These are phyloP conservation scores for Roridomyces roridus DNA, from an alignment of 768 basidiomycete species.

Conservation along the genomic window DNA sequence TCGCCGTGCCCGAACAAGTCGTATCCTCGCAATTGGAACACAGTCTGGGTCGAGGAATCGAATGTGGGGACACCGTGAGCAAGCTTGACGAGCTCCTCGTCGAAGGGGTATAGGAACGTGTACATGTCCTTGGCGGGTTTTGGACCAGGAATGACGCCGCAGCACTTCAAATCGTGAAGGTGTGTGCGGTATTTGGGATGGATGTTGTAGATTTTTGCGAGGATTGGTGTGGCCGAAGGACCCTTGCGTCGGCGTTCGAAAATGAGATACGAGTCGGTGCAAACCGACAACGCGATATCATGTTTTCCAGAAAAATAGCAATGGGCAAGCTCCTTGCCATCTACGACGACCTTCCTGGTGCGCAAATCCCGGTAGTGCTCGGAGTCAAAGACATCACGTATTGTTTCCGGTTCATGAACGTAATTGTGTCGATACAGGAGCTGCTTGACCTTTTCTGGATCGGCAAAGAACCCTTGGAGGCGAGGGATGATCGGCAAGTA, in stretches of 20 bases:
- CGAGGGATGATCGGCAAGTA: slow-evolving; percentile 37
- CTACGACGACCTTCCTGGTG: slow-evolving; percentile 30
- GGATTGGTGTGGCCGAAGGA: slow-evolving; percentile 46
- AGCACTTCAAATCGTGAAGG: slow-evolving; percentile 30
- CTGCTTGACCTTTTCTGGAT: slow-evolving; percentile 4
- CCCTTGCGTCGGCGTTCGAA: slow-evolving; percentile 36
- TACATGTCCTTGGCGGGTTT: slow-evolving; percentile 25
- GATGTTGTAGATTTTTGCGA: slow-evolving; percentile 47
- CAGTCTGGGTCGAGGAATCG: slow-evolving; percentile 30
- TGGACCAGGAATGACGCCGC: slow-evolving; percentile 42
- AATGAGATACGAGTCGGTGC: slow-evolving; percentile 49
- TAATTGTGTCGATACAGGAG: slow-evolving; percentile 26
- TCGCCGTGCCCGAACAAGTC: slow-evolving; percentile 37
- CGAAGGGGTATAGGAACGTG: neutral
- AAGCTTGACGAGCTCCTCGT: neutral
- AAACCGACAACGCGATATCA: slow-evolving; percentile 52
- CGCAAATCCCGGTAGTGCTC: slow-evolving; percentile 34
- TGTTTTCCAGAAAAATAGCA: slow-evolving; percentile 41
- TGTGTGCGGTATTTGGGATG: slow-evolving; percentile 37
- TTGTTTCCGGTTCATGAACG: slow-evolving; percentile 7
- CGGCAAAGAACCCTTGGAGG: slow-evolving; percentile 28
- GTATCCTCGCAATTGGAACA: slow-evolving; percentile 33
- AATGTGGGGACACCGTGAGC: slow-evolving; percentile 23
- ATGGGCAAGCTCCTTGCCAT: slow-evolving; percentile 28
- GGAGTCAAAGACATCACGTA: slow-evolving; percentile 43